Evolutionary conservation across 768 basidiomycete species (phyloP).

Genomic region (Leccinellum rugosiceps): DNA sequence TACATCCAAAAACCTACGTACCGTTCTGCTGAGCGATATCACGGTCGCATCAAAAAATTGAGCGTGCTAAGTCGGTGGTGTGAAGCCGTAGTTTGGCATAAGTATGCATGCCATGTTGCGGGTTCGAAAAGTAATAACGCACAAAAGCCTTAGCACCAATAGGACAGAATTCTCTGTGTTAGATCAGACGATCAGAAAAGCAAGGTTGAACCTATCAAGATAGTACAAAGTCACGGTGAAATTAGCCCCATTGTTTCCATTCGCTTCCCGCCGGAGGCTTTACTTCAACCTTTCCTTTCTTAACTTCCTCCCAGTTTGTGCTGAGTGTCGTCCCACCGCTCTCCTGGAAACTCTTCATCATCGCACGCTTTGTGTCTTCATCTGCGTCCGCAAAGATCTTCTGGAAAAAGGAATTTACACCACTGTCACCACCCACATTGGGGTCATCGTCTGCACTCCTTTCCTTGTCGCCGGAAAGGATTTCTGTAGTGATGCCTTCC

Average conservation of each 20-base stretch:
- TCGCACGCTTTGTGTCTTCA: constrained; percentile 87
- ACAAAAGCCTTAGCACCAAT: not conserved
- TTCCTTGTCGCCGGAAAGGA: constrained; percentile 67
- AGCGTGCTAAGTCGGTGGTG: too few species aligned
- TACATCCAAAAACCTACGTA: too few species aligned
- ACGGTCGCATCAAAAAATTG: too few species aligned
- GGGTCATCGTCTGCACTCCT: constrained; percentile 73
- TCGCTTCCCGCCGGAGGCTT: constrained; percentile 84
- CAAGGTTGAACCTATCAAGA: not conserved
- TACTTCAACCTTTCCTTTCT: constrained; percentile 64
- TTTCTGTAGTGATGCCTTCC: constrained; percentile 75
- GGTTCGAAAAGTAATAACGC: not conserved
- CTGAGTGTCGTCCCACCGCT: constrained; percentile 93
- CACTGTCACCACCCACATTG: constrained; percentile 84
- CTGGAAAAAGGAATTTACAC: constrained; percentile 87
- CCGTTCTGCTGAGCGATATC: too few species aligned
- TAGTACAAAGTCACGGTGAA: not conserved
- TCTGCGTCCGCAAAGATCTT: constrained; percentile 89
- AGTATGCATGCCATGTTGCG: not conserved
- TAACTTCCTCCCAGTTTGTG: constrained; percentile 94
- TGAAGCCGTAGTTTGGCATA: too few species aligned
- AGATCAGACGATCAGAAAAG: not conserved
- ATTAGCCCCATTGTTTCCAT: constrained; percentile 73
- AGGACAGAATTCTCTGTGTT: not conserved
- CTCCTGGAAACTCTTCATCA: constrained; percentile 98